These are phyloP conservation scores for Calycina herbarum DNA, from an alignment of 2,329 filamentous ascomycete genomes.

Conservation along the genomic window DNA sequence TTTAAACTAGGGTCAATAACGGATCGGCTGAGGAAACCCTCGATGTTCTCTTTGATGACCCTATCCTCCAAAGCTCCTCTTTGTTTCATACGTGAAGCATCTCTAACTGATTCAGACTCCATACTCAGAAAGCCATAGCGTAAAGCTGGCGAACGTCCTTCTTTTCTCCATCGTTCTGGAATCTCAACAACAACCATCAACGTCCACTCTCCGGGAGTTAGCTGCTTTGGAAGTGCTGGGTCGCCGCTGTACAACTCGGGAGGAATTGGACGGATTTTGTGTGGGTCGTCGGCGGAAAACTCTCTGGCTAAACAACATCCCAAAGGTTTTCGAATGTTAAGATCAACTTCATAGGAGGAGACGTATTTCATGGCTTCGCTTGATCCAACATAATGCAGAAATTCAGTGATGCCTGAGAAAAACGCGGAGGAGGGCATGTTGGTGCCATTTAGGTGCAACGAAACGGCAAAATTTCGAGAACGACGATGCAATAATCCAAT, in stretches of 20 bases:
- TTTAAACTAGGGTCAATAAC: background rate
- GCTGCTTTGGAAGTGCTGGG: background rate
- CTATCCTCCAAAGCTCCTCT: background rate
- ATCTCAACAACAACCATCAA: background rate
- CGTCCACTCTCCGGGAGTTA: background rate
- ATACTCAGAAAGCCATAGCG: background rate
- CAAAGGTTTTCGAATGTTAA: background rate
- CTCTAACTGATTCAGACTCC: background rate
- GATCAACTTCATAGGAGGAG: background rate
- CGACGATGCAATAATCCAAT: too few species aligned
- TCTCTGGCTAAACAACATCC: background rate
- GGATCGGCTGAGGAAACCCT: background rate
- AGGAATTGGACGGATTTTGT: background rate
- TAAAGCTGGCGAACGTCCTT: background rate
- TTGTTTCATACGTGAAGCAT: background rate
- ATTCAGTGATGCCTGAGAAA: background rate
- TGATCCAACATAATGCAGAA: background rate
- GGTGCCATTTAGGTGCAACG: background rate
- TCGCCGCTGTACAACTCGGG: background rate
- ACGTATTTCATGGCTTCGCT: background rate
- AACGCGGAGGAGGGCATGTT: background rate
- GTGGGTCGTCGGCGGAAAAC: background rate
- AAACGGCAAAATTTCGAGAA: background rate
- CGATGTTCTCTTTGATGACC: background rate
- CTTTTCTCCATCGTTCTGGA: background rate